phyloP scores from a whole-genome alignment of 495 filamentous ascomycete species.

The Xanthoparmelia taractica region DNA sequence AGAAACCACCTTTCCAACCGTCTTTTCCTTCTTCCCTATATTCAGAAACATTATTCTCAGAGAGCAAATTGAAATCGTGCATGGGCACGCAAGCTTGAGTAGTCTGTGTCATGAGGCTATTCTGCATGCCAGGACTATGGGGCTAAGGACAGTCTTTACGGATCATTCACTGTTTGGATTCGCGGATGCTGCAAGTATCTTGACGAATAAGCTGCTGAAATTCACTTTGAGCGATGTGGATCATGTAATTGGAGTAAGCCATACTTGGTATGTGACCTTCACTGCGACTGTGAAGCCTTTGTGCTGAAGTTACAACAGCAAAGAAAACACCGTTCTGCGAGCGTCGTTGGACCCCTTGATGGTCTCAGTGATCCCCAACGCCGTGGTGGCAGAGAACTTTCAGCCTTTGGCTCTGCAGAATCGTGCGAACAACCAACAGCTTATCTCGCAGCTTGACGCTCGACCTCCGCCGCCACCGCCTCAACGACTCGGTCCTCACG shows the following conservation, averaged over 20 bases:
- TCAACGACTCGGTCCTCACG: conserved; percentile 60
- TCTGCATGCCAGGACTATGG: conserved; percentile 93
- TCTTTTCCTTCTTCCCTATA: conserved; percentile 96
- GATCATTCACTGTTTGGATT: conserved; percentile 98
- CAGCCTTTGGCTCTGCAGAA: conserved; percentile 51
- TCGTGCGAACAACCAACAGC: conserved; percentile 24
- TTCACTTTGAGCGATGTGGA: conserved; percentile 95
- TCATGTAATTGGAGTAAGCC: conserved; percentile 95
- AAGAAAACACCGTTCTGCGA: conserved; percentile 94
- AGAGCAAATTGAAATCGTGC: conserved; percentile 92
- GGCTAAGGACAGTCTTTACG: conserved; percentile 88
- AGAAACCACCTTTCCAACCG: conserved; percentile 88
- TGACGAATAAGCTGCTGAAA: conserved; percentile 94
- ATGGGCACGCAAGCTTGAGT: conserved; percentile 88
- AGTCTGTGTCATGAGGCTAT: conserved; percentile 93
- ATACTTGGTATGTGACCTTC: conserved; percentile 68
- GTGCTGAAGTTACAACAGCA: conserved; percentile 45
- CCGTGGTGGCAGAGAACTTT: conserved; percentile 94
- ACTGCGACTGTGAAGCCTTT: neutral
- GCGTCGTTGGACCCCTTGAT: conserved; percentile 91
- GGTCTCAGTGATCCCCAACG: conserved; percentile 97
- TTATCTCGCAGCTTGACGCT: conserved; percentile 28
- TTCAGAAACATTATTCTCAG: conserved; percentile 93
- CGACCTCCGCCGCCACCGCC: conserved; percentile 40
- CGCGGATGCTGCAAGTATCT: conserved; percentile 88